Evolutionary conservation across 257 asterid genomes (phyloP).

Genomic region (Eucommia ulmoides): DNA sequence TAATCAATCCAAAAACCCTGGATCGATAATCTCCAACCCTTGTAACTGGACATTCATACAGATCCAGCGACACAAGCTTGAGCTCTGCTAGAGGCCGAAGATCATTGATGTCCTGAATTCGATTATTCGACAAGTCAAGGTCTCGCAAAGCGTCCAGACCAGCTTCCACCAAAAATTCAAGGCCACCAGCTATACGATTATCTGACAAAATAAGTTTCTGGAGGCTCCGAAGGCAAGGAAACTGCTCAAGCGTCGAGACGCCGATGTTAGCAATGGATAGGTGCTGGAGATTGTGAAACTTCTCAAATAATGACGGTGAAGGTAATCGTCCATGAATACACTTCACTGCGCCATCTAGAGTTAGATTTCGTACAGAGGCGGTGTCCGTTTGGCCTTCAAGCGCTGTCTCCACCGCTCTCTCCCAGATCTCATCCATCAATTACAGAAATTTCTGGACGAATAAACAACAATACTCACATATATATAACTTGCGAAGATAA

Average conservation of each 20-base stretch:
- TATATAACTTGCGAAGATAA: neutral
- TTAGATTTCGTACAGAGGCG: constrained; percentile 51
- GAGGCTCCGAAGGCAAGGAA: constrained; percentile 58
- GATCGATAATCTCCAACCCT: constrained; percentile 81
- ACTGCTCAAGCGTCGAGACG: constrained; percentile 74
- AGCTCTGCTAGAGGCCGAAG: constrained; percentile 77
- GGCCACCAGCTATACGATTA: constrained; percentile 83
- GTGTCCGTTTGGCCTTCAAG: constrained; percentile 77
- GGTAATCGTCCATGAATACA: constrained; percentile 89
- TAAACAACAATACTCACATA: neutral
- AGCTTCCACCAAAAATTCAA: constrained; percentile 65
- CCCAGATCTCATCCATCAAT: constrained; percentile 94
- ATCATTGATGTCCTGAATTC: constrained; percentile 68
- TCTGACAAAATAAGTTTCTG: constrained; percentile 73
- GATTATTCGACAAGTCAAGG: constrained; percentile 88
- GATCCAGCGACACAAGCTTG: constrained; percentile 81
- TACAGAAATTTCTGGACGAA: neutral
- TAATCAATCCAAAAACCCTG: constrained; percentile 73
- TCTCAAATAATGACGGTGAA: constrained; percentile 78
- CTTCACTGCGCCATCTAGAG: constrained; percentile 92
- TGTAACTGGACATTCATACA: constrained; percentile 86
- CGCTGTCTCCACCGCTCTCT: constrained; percentile 85
- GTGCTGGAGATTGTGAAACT: constrained; percentile 69
- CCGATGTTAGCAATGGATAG: constrained; percentile 85
- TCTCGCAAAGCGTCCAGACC: constrained; percentile 66